Evolutionary conservation across 805 yeast genomes (phyloP).

Genomic region (Danielia oregonensis): DNA sequence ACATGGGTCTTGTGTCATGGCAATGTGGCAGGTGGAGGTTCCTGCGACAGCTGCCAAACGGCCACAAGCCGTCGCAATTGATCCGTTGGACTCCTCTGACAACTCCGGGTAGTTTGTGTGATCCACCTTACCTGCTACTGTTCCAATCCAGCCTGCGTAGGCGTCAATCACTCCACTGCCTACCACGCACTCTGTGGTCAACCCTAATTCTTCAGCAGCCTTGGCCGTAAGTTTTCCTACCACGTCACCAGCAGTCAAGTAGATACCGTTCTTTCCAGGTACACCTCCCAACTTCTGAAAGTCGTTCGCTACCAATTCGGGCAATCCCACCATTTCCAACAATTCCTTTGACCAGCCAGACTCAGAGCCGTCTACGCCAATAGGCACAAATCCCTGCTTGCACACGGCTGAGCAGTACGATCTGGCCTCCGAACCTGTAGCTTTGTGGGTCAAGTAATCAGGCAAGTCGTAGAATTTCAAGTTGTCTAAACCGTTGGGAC

Average conservation of each 20-base stretch:
- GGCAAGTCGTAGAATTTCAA: slow-evolving; percentile 91
- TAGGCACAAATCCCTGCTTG: slow-evolving; percentile 92
- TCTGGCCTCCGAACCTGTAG: slow-evolving; percentile 84
- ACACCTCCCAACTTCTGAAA: slow-evolving; percentile 83
- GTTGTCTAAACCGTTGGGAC: slow-evolving; percentile 54
- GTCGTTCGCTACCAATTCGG: slow-evolving; percentile 73
- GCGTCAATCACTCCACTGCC: slow-evolving; percentile 98
- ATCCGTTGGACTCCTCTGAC: slow-evolving; percentile 39
- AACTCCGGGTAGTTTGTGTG: slow-evolving; percentile 50
- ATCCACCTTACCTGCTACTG: slow-evolving; percentile 88
- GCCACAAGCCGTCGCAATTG: slow-evolving; percentile 63
- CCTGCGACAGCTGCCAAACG: slow-evolving; percentile 98
- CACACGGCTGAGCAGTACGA: slow-evolving; percentile 89
- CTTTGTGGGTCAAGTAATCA: slow-evolving; percentile 86
- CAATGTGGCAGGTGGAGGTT: slow-evolving; percentile 95
- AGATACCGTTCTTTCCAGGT: slow-evolving; percentile 66
- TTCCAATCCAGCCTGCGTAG: slow-evolving; percentile 98
- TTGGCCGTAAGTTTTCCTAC: slow-evolving; percentile 66
- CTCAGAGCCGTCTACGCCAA: slow-evolving; percentile 80
- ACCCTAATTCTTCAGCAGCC: slow-evolving; percentile 81
- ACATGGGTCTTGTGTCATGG: slow-evolving; percentile 75
- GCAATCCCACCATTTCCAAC: slow-evolving; percentile 61
- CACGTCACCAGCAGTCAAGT: slow-evolving; percentile 83
- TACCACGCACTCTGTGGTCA: slow-evolving; percentile 74
- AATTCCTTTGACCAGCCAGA: slow-evolving; percentile 92